Evolutionary conservation across 345 rosid genomes (phyloP), one percentile per base, ranked within the genome.

Genomic region (Eucalyptus lansdowneana): DNA sequence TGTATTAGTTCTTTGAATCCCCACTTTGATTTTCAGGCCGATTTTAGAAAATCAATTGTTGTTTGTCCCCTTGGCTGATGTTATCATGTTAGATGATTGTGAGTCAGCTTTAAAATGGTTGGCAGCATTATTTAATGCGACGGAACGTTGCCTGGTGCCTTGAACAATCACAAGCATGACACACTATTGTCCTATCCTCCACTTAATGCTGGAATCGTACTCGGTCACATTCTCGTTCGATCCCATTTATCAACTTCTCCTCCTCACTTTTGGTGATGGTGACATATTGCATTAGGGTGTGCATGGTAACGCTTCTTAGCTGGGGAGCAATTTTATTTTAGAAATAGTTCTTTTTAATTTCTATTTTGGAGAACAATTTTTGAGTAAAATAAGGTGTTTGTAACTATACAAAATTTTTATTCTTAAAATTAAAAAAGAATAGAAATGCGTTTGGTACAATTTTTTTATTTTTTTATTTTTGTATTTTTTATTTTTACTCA

Each of bases 281-380:
- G 45, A 5, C 27, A 2, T 3, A 34, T 19, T 37, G 25, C 2
- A 72, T 72, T 40, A 50, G 51, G 51, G 0, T 50, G 17, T 1
- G 1, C 51, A 50, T 50, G 1, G 1, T 50, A 14, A 6, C 3
- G 1, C 17, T 50, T 50, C 1, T 50, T 0, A 3, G 2, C 3
- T 14, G 7, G 17, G 50, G 51, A 50, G 2, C 6, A 50, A 0
- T 50, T 14, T 50, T 14, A 14, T 50, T 50, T 50, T 50, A 50
- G 3, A 50, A 50, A 50, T 14, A 50, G 7, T 50, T 50, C 1
- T 50, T 2, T 50, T 50, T 0, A 1, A 50, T 14, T 50, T 50
- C 0, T 14, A 50, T 50, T 50, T 50, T 0, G 19, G 0, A 0
- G 1, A 50, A 50, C 0, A 50, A 14, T 0, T 50, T 50, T 1